phyloP scores from a whole-genome alignment of 2,329 filamentous ascomycete genomes.

The Biscogniauxia mediterranea region DNA sequence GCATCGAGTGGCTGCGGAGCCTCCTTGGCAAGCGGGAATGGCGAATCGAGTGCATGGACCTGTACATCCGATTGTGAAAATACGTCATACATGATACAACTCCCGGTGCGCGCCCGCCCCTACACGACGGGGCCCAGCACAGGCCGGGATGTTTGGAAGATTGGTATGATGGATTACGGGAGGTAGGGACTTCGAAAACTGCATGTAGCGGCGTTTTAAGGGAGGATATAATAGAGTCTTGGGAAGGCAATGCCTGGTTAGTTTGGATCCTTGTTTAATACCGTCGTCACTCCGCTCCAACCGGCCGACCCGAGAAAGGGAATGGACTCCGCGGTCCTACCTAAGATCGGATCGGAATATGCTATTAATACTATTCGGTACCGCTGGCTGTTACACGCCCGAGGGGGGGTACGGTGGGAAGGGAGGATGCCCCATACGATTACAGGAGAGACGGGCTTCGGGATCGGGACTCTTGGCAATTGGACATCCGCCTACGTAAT shows the following conservation, averaged over 20 bases:
- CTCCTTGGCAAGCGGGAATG: conserved; percentile 81
- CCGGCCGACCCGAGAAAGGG: not conserved
- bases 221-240: not conserved
- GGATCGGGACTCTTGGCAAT: not conserved
- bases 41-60: conserved; percentile 86
- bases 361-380: not conserved
- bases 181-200: not conserved
- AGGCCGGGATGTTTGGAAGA: conserved; percentile 6
- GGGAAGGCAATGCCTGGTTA: not conserved
- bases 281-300: not conserved
- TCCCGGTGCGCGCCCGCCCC: not conserved
- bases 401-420: no score
- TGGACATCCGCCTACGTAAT: not conserved
- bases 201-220: not conserved
- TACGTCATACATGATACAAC: not conserved
- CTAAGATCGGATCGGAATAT: no score
- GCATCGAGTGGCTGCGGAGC: conserved; percentile 82
- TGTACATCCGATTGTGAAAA: conserved; percentile 71
- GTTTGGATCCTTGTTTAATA: not conserved
- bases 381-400: not conserved
- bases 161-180: not conserved
- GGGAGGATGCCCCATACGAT: no score
- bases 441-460: not conserved
- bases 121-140: not conserved
- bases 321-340: no score